Evolutionary conservation across 768 basidiomycete genomes (phyloP), one percentile per base, ranked within the genome.

Genomic region (Tylopilus sp.): DNA sequence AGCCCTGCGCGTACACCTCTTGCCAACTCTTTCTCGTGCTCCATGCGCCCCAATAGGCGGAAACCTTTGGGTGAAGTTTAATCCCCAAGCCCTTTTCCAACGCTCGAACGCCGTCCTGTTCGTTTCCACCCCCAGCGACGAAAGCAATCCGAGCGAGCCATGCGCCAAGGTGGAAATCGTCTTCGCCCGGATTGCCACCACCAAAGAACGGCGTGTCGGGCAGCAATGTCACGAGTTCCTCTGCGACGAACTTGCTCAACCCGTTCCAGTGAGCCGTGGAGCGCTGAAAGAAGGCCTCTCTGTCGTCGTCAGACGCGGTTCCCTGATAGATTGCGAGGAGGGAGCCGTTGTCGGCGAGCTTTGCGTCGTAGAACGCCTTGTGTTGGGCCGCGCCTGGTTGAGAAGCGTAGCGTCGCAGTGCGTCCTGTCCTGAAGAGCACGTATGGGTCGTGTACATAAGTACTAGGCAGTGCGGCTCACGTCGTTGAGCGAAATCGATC

Each of bases 151-250:
- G 75, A 24, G 79, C 75, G 28, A 83, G 65, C 81, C 79, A 84
- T 9, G 73, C 78, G 7, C 56, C 77, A 37, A 83, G 66, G 64
- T 81, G 81, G 69, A 78, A 81, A 60, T 81, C 83, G 49, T 79
- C 79, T 60, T 80, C 78, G 10, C 79, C 75, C 1, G 79, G 79
- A 36, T 48, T 57, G 5, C 64, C 72, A 10, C 80, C 81, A 19
- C 74, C 76, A 34, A 81, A 68, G 68, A 82, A 83, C 5, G 74
- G 74, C 10, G 66, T 70, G 14, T 66, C 67, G 17, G 76, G 75
- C 19, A 84, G 68, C 49, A 68, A 52, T 0, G 55, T 55, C 4
- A 77, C 73, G 40, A 84, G 73, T 28, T 73, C 69, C 26, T 72
- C 66, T 30, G 68, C 56, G 45, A 77, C 61, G 65, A 77, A 78